Evolutionary conservation across 129 eudicot genomes (phyloP), one percentile per base, ranked within the genome.

Genomic region (Pseudognaphalium luteoalbum): DNA sequence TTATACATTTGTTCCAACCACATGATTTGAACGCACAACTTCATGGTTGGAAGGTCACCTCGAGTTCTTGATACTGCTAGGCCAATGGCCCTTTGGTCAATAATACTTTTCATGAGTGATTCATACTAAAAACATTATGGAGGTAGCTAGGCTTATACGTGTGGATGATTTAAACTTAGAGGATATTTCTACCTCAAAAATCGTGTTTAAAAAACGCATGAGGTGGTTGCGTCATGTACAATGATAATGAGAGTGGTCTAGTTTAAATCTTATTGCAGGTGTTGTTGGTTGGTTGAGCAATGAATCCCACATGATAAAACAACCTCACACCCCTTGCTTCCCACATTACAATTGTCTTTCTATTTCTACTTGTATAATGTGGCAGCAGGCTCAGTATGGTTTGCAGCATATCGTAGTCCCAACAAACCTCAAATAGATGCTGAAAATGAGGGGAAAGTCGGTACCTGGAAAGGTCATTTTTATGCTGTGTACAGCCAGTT

Each of bases 291-390:
- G 75, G 88, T 89, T 86, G 82, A 81, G 75, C 80, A 88, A 89
- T 85, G 89, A 83, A 77, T 80, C 76, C 34, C 62, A 83, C 89
- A 85, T 89, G 96, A 87, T 7, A 80, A 44, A 89, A 87, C 88
- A 84, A 66, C 96, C 86, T 84, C 79, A 77, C 81, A 75, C 81
- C 74, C 76, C 57, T 68, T 81, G 81, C 84, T 17, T 51, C 74
- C 79, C 73, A 52, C 71, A 70, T 73, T 59, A 54, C 59, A 44
- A 70, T 74, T 57, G 50, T 60, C 44, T 79, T 44, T 39, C 54
- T 78, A 73, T 81, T 70, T 58, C 69, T 68, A 52, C 39, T 6
- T 65, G 11, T 30, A 37, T 1, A 20, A 47, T 65, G 61, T 64
- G 35, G 70, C 51, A 57, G 66, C 20, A n/a, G 63, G 65, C 52